Evolutionary conservation across 805 yeast genomes (phyloP), one percentile per base, ranked within the genome.

Genomic region (Wickerhamiella siamensis): DNA sequence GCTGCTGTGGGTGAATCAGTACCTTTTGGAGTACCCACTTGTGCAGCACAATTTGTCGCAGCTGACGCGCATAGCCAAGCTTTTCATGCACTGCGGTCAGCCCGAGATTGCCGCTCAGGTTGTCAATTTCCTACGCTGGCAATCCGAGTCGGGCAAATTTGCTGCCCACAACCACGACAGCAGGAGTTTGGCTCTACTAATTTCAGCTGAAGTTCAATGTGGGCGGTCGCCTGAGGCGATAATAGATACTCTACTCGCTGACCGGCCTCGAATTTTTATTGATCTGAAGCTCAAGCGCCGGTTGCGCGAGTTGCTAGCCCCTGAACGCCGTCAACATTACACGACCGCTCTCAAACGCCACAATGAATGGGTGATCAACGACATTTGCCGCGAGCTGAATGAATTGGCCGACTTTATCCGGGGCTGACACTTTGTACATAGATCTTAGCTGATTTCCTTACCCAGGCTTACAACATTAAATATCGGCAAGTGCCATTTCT

Each of bases 21-120:
- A 43, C 42, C 43, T 51, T 5, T 36, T 33, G 10, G 51, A 51
- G 45, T 51, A 51, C 33, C 54, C 55, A 2, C 33, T 50, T 16
- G 39, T 46, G 8, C 43, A 39, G 26, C 53, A 47, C 20, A 45
- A 45, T 24, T 39, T 41, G 2, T 2, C 35, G 14, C 47, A 45
- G 31, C 46, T 51, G 5, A 50, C 54, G 4, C 46, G 50, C 6
- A 33, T 51, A 9, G 55, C 44, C 5, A 15, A 34, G 4, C 16
- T 50, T 6, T 33, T 47, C 21, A 22, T 38, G 20, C 39, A 41
- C 21, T 26, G 44, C 14, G 42, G 43, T 9, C 45, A 39, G 12
- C 40, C 34, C 22, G 31, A 6, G 17, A 34, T 33, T 9, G 46
- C 50, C 5, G 32, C 32, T 2, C 15, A 18, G 15, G 31, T 48